phyloP scores from a whole-genome alignment of 1,139 yeast genomes.

The Lodderomyces theae region DNA sequence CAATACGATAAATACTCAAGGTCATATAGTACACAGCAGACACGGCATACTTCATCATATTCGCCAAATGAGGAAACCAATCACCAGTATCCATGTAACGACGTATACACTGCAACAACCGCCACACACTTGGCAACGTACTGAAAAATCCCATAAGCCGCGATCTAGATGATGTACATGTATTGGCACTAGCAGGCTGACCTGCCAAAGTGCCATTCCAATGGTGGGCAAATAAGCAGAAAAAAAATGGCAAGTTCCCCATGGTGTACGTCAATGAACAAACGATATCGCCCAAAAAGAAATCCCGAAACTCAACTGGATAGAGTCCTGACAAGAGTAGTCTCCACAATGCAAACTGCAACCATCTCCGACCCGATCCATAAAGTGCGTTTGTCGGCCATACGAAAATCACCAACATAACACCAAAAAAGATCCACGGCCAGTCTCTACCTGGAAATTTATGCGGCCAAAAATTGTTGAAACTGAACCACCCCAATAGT shows the following conservation, averaged over 20 bases:
- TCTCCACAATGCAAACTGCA: conserved; percentile 69
- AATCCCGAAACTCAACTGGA: conserved; percentile 94
- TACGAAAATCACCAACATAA: conserved; percentile 47
- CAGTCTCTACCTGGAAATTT: conserved; percentile 65
- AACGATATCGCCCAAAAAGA: conserved; percentile 86
- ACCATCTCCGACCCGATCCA: conserved; percentile 66
- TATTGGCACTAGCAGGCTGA: conserved; percentile 29
- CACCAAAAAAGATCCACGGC: conserved; percentile 76
- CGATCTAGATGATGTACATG: conserved; percentile 79
- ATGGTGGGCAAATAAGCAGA: conserved; percentile 72
- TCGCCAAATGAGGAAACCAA: conserved; percentile 96
- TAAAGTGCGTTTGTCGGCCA: conserved; percentile 62
- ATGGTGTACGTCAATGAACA: conserved; percentile 86
- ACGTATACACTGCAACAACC: conserved; percentile 84
- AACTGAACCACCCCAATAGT: conserved; percentile 72
- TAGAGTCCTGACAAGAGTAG: conserved; percentile 77
- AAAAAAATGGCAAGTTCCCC: conserved; percentile 81
- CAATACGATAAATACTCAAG: conserved; percentile 78
- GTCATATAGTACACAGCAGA: conserved; percentile 68
- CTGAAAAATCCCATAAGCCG: conserved; percentile 78
- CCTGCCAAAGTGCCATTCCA: conserved; percentile 54
- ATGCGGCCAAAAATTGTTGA: conserved; percentile 64
- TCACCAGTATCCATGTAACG: conserved; percentile 93
- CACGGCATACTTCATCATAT: conserved; percentile 71
- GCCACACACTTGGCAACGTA: conserved; percentile 85